Evolutionary conservation across 257 asterid species (phyloP).

Genomic region (Osmanthus fragrans): DNA sequence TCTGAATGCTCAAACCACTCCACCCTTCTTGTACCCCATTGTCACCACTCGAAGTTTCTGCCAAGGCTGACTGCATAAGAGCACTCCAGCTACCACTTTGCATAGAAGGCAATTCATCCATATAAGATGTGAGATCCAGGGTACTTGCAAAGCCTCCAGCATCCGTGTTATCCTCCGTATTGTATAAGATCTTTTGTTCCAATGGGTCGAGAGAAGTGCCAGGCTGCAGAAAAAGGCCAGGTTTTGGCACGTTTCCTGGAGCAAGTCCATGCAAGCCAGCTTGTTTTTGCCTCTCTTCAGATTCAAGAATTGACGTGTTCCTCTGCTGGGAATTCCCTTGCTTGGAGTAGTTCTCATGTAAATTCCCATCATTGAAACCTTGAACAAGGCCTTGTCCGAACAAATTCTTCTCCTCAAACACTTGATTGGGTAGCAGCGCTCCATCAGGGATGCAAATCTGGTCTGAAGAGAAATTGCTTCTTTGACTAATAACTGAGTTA

Average conservation of each 20-base stretch:
- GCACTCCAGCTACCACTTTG: constrained; percentile 94
- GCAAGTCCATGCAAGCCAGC: constrained; percentile 31
- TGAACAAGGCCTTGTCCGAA: constrained; percentile 45
- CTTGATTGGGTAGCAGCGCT: constrained; percentile 31
- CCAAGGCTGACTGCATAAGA: constrained; percentile 88
- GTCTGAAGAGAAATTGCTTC: constrained; percentile 35
- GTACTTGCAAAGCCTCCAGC: constrained; percentile 33
- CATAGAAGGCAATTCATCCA: constrained; percentile 36
- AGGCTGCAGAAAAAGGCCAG: constrained; percentile 27
- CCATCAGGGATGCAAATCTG: constrained; percentile 34
- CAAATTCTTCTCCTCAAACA: constrained; percentile 41
- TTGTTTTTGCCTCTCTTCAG: constrained; percentile 43
- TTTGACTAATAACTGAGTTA: constrained; percentile 39
- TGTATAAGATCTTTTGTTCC: constrained; percentile 67
- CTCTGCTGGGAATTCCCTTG: constrained; percentile 36
- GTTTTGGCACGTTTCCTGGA: constrained; percentile 29
- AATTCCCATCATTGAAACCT: constrained; percentile 31
- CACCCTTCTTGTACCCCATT: constrained; percentile 79
- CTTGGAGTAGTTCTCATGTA: constrained; percentile 37
- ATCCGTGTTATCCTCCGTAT: constrained; percentile 40
- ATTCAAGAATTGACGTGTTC: constrained; percentile 28
- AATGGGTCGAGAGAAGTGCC: constrained; percentile 60
- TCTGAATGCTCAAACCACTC: constrained; percentile 80
- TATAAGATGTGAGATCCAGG: constrained; percentile 34
- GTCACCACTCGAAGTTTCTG: constrained; percentile 74